Evolutionary conservation across 768 basidiomycete genomes (phyloP), one percentile per base, ranked within the genome.

Genomic region (Boletellus ananiceps): DNA sequence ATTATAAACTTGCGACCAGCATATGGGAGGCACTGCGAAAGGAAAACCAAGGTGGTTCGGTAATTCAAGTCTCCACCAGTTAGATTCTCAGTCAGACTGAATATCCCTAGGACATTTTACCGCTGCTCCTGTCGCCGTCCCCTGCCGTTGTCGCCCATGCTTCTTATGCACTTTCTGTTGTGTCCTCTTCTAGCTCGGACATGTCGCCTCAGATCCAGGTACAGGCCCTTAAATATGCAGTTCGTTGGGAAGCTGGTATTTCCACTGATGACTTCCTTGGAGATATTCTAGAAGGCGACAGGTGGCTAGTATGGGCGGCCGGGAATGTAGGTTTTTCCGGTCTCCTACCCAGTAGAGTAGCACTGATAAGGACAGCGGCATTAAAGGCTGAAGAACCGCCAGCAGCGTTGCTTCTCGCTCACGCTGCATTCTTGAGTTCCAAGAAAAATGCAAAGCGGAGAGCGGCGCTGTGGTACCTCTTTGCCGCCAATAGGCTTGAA

Each of bases 21-120:
- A 81, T 93, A 3, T 98, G 94, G 88, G 96, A 97, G 63, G 74
- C 84, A 4, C 63, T 93, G 31, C 75, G 90, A 42, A 93, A 93
- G 63, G 94, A 97, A 51, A 80, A 80, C 37, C 93, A 89, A 62
- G 84, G 85, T 32, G 94, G 94, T 37, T 88, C 86, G 25, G 92
- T 94, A 68, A 55, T 47, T 16, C 14, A 18, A 48, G n/a, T 13
- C 19, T 44, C 47, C 31, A 49, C 0, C 36, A 49, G 12, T 35
- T 43, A 5, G n/a, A 47, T 40, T 44, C 38, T 40, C 25, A 29
- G 18, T 44, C 38, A 23, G 46, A 49, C 56, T 59, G 35, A 58
- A 40, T 29, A 50, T 50, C 15, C 8, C 29, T 57, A 93, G 91
- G 93, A 97, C 56, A 84, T 96, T 39, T 72, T 93, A 21, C 88